Evolutionary conservation across 495 filamentous ascomycete species (phyloP).

Genomic region (Tirmania nivea): DNA sequence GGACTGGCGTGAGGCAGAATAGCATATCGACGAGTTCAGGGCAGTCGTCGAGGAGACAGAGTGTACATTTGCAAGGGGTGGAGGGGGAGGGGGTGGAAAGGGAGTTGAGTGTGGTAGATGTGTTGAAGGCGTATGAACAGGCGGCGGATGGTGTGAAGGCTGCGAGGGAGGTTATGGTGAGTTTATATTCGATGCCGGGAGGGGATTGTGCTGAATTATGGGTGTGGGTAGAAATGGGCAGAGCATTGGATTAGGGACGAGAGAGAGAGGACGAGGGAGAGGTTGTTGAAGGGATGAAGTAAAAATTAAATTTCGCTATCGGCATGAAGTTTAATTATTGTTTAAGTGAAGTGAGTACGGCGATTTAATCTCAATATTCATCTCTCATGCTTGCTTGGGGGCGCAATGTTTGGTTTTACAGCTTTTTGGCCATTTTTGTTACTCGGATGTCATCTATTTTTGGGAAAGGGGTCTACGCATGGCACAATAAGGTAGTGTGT

Average conservation of each 20-base stretch:
- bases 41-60: neutral
- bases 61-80: neutral
- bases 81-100: neutral
- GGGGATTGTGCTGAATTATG: neutral
- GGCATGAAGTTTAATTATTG: too few relatives aligned
- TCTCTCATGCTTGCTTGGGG: too few relatives aligned
- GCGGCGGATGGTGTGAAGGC: neutral
- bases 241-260: neutral
- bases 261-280: neutral
- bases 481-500: too few relatives aligned
- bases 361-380: too few relatives aligned
- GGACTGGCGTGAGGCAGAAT: neutral
- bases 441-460: too few relatives aligned
- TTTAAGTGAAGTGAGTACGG: too few relatives aligned
- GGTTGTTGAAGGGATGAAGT: neutral
- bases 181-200: neutral
- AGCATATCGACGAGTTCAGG: neutral
- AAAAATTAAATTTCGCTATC: too few relatives aligned
- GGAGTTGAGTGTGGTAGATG: neutral
- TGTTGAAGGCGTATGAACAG: neutral
- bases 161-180: neutral
- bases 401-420: too few relatives aligned
- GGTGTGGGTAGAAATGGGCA: neutral
- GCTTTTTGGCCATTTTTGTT: too few relatives aligned
- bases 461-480: too few relatives aligned